Conservation (phyloP, 192 early-diverging fungal genomes). For the Coemansia sp. region DNA sequence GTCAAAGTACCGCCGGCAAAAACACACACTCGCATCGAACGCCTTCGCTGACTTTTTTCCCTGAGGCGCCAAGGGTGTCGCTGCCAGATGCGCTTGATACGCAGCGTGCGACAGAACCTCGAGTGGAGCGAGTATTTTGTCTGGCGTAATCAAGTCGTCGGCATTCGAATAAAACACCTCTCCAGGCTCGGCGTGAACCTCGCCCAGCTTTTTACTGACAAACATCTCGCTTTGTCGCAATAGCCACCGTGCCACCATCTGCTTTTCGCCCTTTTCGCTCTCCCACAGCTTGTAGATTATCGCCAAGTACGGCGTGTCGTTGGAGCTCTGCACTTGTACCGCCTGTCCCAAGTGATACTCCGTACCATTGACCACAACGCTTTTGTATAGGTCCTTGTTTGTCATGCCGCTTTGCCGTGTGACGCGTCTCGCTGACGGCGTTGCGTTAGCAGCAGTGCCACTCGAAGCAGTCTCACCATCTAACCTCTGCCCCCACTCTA, state of each 20-base stretch:
- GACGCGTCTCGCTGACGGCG: conserved; percentile 47
- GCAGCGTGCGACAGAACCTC: conserved; percentile 26
- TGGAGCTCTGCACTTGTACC: conserved; percentile 34
- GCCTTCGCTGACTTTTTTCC: background rate
- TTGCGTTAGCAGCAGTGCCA: background rate
- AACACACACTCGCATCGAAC: conserved; percentile 2
- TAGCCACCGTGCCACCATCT: conserved; percentile 62
- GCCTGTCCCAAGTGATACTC: conserved; percentile 53
- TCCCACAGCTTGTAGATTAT: conserved; percentile 62
- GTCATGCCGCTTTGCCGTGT: conserved; percentile 62
- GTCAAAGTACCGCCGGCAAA: conserved; percentile 49
- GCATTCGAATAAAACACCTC: conserved; percentile 56
- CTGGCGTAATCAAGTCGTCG: conserved; percentile 52
- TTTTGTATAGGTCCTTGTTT: conserved; percentile 53
- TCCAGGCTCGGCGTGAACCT: conserved; percentile 19
- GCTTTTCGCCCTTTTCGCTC: conserved; percentile 56
- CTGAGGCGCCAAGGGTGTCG: background rate
- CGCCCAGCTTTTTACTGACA: conserved; percentile 10
- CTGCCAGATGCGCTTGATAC: conserved; percentile 4
- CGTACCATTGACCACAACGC: conserved; percentile 49
- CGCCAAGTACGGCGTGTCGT: conserved; percentile 53
- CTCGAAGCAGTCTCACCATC: background rate
- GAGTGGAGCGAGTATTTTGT: conserved; percentile 38
- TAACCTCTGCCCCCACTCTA: conserved; percentile 42
- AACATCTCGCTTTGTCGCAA: conserved; percentile 48